Evolutionary conservation across 768 basidiomycete genomes (phyloP), one percentile per base, ranked within the genome.

Genomic region (Xerocomellus intermedius): DNA sequence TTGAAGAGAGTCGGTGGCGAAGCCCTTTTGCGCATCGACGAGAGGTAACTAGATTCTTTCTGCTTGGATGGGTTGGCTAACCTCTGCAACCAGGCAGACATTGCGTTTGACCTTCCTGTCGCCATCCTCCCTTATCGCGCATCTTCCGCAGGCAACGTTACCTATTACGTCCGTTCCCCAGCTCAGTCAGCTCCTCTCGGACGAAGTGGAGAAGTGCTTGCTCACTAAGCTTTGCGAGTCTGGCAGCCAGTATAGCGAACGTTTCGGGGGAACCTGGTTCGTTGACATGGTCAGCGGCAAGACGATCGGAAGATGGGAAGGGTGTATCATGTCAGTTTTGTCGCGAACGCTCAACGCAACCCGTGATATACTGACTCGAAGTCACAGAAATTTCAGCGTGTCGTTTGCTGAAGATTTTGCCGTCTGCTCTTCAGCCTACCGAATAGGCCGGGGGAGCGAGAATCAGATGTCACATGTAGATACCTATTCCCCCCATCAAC

Each of bases 121-220:
- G 0, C 91, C 91, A 16, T 91, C 89, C 12, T 80, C 81, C 10
- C 70, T 94, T 26, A 83, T 79, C n/a, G 90, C 86, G 0, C 88
- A 91, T 66, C 79, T 93, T 21, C 80, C 89, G 6, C 90, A 91
- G 71, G 89, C 90, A 14, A 92, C 87, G 2, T 70, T 92, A 17
- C 65, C 79, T 1, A 82, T 93, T 14, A 81, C 85, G 4, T 89
- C 90, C 3, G 80, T 94, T 22, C 83, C 88, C 6, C 89, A 93
- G 64, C 76, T 95, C 35, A 75, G 77, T 24, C 85, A 91, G 55
- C 74, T 95, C 24, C 77, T 95, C 12, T 76, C 78, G 22, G 87
- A 93, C 59, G 94, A 95, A 68, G 81, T 90, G 22, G 86, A 88
- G 65, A 77, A 79, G 35, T 86, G 85, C 61, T 70, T 94, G 13